Base-by-base conservation (phyloP, 2,329 filamentous ascomycete species). In the Venturia carpophila region DNA sequence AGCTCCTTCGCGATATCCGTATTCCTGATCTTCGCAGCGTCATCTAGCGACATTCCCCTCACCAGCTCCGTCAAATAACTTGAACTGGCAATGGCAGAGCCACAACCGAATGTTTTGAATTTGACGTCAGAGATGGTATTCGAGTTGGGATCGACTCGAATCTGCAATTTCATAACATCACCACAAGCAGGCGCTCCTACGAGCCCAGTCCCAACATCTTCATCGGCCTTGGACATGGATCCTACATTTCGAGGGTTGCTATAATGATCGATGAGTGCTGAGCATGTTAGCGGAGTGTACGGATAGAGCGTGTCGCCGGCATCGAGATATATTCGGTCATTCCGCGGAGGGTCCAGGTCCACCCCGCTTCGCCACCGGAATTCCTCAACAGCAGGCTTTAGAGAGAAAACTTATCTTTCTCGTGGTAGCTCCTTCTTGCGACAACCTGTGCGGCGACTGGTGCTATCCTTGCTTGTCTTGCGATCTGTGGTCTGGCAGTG, bases 1-100 rank as follows among this genome's bases (percentile, higher is more conserved):
- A 97, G 82, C 79, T 99, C 95, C 82, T 96, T 95, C 45, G 94
- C 94, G 74, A 99, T 99, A 79, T 99, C 92, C 3, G 93, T 96
- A 79, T 99, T 99, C 80, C 91, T 89, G 71, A 99, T 90, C 79
- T 89, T 88, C 64, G 87, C 87, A 42, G 95, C 94, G 76, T 99
- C 91, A 71, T 99, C 94, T 69, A 99, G 79, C 17, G 89, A 96
- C 93, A 97, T 99, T 67, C 94, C 94, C 69, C 91, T 86, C 68
- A 99, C 92, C 67, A 99, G 82, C 78, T 96, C 92, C 10, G 94
- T 99, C 72, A 99, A 79, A 76, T 99, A 99, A 74, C 89, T 94
- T 67, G 90, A 95, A 69, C 89, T 93, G 55, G 94, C 94, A 77
- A 99, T 99, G 69, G 94, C 94, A 39, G 88, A 92, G 65, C 92